Evolutionary conservation across 2,329 filamentous ascomycete species (phyloP), one percentile per base, ranked within the genome.

Genomic region (Cladosporium sp.): DNA sequence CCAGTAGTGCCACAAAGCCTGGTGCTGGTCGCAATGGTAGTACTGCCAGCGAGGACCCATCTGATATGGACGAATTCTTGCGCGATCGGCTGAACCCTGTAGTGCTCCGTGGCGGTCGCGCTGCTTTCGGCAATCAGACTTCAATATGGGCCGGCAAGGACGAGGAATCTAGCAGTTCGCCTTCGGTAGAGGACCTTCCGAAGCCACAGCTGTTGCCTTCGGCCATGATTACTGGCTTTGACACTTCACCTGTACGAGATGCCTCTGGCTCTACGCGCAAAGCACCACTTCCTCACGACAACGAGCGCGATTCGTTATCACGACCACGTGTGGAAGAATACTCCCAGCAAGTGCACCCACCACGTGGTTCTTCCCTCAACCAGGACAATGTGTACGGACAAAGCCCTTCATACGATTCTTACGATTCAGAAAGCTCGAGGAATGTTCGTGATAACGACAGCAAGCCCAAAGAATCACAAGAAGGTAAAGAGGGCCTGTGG

Each of bases 41-140:
- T 67, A 72, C 78, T 63, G 76, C 75, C 5, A 81, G 77, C 67
- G 80, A 79, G 8, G 76, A 75, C 7, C 78, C 76, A 26, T 72
- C 75, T 1, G 80, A 81, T 7, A 73, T 82, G 70, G 80, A 82
- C 58, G 77, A 81, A 28, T 83, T 82, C 64, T 74, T 82, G 43
- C 73, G 76, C n/a, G 79, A 81, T 28, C 75, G 79, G 48, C 75
- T 82, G 16, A 75, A 74, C 25, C 82, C 82, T 11, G 77, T 79
- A 16, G 74, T 81, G 21, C 73, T 83, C 53, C 77, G 81, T 34
- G 81, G 81, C 16, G 78, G 77, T 5, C 79, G 79, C 56, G 78
- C 75, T 66, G 78, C 77, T 61, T 75, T 74, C 18, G 66, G 68
- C 54, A 70, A 67, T 30, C 62, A 48, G 23, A 58, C 53, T 18